A percentile compares a stretch with the other conserved stretches of the same genome.
Evolutionary conservation across 2,329 filamentous ascomycete genomes (phyloP).

Genomic region (Trichoderma asperellum): DNA sequence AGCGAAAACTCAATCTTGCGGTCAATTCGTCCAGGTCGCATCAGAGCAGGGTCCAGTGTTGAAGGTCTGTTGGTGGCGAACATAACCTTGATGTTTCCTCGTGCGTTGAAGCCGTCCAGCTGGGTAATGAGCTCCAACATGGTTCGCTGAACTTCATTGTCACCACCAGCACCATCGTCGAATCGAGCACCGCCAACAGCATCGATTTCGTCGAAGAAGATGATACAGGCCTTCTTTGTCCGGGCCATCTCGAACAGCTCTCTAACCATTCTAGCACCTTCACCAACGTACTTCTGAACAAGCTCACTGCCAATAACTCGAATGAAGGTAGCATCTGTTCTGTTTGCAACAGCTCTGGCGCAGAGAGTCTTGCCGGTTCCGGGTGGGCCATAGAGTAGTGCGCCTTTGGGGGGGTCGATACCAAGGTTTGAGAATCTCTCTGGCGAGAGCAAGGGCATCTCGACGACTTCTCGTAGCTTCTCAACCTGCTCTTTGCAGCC

Average conservation of each 20-base stretch:
- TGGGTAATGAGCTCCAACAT: constrained; percentile 99
- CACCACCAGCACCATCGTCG: constrained; percentile 92
- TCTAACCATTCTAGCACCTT: constrained; percentile 96
- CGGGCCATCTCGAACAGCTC: constrained; percentile 99
- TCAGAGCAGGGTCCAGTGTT: constrained; percentile 92
- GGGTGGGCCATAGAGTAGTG: constrained; percentile 92
- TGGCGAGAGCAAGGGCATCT: constrained; percentile 95
- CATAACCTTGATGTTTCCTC: constrained; percentile 99
- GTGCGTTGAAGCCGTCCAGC: constrained; percentile 91
- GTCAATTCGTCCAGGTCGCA: constrained; percentile 96
- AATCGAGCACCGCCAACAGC: constrained; percentile 95
- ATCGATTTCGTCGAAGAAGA: constrained; percentile 96
- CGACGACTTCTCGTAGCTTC: constrained; percentile 96
- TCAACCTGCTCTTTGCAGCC: constrained; percentile 99
- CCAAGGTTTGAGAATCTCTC: constrained; percentile 98
- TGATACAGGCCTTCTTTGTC: constrained; percentile 99
- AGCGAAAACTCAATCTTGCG: constrained; percentile 99
- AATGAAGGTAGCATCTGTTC: constrained; percentile 98
- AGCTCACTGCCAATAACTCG: constrained; percentile 97
- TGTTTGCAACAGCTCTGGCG: constrained; percentile 93
- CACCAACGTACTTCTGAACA: constrained; percentile 98
- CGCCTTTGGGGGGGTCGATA: constrained; percentile 97
- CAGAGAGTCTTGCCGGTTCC: constrained; percentile 99
- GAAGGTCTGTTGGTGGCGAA: constrained; percentile 97
- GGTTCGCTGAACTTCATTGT: constrained; percentile 96